Conservation (phyloP, 2,329 filamentous ascomycete genomes). For the Amauroascus verrucosus region DNA sequence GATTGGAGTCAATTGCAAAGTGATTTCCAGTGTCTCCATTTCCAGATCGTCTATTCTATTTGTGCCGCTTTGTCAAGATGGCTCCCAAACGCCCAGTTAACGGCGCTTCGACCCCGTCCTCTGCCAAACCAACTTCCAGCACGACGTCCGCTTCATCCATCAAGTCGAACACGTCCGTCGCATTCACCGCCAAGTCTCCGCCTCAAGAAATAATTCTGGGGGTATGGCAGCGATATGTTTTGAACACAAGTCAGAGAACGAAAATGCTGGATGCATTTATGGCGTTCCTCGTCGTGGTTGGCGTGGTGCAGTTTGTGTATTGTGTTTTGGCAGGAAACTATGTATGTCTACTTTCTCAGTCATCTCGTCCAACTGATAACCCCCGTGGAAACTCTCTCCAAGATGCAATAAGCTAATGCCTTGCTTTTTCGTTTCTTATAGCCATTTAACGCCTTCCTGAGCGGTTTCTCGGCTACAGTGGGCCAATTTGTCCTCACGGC, state of each 20-base stretch:
- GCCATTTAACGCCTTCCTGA: constrained; percentile 98
- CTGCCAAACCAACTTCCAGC: constrained; percentile 17
- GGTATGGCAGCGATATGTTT: constrained; percentile 67
- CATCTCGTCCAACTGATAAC: background rate
- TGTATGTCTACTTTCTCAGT: constrained; percentile 49
- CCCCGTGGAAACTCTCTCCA: background rate
- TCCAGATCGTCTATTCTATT: background rate
- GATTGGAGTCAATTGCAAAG: background rate
- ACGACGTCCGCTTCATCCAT: constrained; percentile 23
- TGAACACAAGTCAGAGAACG: constrained; percentile 75
- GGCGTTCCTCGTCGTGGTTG: constrained; percentile 73
- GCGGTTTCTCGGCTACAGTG: constrained; percentile 86
- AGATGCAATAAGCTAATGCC: background rate
- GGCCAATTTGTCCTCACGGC: constrained; percentile 96
- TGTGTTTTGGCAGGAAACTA: constrained; percentile 89
- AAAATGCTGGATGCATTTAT: constrained; percentile 90
- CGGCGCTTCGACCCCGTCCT: constrained; percentile 20
- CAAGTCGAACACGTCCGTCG: constrained; percentile 18
- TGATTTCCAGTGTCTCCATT: background rate
- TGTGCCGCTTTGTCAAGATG: constrained; percentile 16
- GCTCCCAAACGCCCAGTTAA: constrained; percentile 21
- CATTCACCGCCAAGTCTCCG: constrained; percentile 33
- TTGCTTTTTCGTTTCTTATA: constrained; percentile 33
- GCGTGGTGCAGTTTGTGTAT: constrained; percentile 86
- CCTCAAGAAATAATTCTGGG: constrained; percentile 52